phyloP scores from a whole-genome alignment of 2,329 filamentous ascomycete genomes.

The Penicillium decumbens region DNA sequence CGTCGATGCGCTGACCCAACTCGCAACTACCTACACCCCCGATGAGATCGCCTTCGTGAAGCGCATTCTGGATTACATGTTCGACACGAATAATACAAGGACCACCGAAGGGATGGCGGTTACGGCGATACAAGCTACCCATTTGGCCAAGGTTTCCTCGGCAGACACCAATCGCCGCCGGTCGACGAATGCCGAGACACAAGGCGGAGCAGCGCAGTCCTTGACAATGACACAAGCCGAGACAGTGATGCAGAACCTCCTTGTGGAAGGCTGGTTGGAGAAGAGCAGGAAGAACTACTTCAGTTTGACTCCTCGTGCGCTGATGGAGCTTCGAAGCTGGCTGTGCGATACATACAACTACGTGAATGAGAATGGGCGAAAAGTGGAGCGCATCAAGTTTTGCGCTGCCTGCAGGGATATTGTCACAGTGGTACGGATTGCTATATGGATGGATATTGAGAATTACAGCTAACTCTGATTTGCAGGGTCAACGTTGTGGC shows the following conservation, averaged over 20 bases:
- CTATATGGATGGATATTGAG: background rate
- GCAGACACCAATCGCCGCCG: constrained; percentile 46
- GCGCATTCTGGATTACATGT: constrained; percentile 83
- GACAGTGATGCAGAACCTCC: constrained; percentile 61
- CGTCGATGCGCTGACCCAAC: constrained; percentile 77
- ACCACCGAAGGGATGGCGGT: constrained; percentile 81
- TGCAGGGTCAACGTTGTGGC: constrained; percentile 66
- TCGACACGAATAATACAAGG: constrained; percentile 76
- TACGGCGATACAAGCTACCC: constrained; percentile 70
- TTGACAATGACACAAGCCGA: constrained; percentile 77
- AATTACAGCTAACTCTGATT: constrained; percentile 3
- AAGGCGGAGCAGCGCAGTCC: constrained; percentile 42
- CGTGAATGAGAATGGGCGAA: constrained; percentile 50
- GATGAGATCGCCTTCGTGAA: constrained; percentile 91
- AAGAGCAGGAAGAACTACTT: constrained; percentile 68
- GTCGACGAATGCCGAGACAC: constrained; percentile 34
- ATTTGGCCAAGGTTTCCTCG: constrained; percentile 52
- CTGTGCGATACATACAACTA: constrained; percentile 89
- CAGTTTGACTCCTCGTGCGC: constrained; percentile 66
- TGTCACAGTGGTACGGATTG: constrained; percentile 62
- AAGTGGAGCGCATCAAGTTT: constrained; percentile 70
- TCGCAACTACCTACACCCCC: constrained; percentile 72
- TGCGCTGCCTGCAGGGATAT: constrained; percentile 88
- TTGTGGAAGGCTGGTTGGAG: constrained; percentile 80
- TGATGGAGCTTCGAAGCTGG: constrained; percentile 83